Base-by-base conservation (phyloP, 1,284 basidiomycete genomes). In the Microbotryum saponariae region DNA sequence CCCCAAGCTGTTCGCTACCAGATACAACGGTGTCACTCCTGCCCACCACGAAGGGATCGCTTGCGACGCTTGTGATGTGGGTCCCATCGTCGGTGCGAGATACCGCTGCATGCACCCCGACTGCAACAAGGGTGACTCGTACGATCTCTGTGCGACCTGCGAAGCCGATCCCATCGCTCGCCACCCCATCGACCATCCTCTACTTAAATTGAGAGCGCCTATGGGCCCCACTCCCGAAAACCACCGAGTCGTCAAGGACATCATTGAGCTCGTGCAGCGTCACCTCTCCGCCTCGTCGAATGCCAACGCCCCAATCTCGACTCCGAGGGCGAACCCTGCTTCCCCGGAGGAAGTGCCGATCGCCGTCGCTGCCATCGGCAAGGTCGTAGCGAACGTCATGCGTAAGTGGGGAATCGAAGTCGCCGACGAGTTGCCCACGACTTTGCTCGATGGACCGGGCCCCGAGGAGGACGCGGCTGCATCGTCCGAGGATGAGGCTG, bases 21-120 rank as follows among this genome's bases (percentile, higher is more conserved):
- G 37, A 16, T 42, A 42, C 37, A 42, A 42, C 16, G 37, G 37
- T 16, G 14, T 42, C 37, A 42, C 20, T 44, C 12, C 56, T 48
- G n/a, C 58, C 27, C 18, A 51, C 31, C 47, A 44, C 57, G n/a
- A 37, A 29, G 7, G 49, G 56, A 57, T 72, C 37, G 42, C 51
- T 27, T 72, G 71, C 57, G 71, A 72, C 61, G 64, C 60, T 50
- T 68, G 65, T 53, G 20, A 61, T n/a, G 45, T 33, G 37, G 20
- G 23, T 12, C 61, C 63, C 6, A 65, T 74, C 58, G 33, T 58
- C 29, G 71, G 73, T 3, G 60, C 64, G 6, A 62, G 72, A 20
- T 72, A 69, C 68, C 65, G 66, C 47, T 76, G 74, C 60, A 64
- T 65, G 18, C 59, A 71, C 54, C 63, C 64, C 3, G 68, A 70